Conservation (phyloP, 2,329 filamentous ascomycete genomes). For the Colletotrichum lupini region DNA sequence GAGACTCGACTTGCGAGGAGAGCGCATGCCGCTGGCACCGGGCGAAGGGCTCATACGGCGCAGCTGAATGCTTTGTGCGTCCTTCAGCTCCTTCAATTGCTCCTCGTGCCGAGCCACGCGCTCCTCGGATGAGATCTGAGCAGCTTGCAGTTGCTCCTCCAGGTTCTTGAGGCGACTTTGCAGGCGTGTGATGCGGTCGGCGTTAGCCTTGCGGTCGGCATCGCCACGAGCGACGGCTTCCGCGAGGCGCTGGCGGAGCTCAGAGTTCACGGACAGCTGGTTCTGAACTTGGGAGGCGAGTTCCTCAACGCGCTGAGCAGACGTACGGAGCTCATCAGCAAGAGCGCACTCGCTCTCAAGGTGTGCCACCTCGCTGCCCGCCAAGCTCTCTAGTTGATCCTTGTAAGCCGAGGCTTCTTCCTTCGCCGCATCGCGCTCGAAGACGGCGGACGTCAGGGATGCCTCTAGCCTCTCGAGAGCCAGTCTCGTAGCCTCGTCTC, state of each 20-base stretch:
- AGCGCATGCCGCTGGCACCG: constrained; percentile 41
- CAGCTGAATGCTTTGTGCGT: constrained; percentile 81
- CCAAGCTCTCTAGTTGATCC: constrained; percentile 68
- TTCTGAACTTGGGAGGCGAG: constrained; percentile 82
- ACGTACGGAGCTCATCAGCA: constrained; percentile 76
- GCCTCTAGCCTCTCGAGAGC: constrained; percentile 75
- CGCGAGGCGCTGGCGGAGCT: constrained; percentile 79
- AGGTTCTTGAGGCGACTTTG: constrained; percentile 83
- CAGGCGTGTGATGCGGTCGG: constrained; percentile 83
- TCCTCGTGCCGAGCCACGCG: constrained; percentile 86
- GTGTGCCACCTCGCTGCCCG: constrained; percentile 65
- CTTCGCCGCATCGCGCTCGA: constrained; percentile 78
- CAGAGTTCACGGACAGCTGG: constrained; percentile 82
- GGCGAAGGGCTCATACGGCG: constrained; percentile 72
- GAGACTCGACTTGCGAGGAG: constrained; percentile 47
- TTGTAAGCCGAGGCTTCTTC: constrained; percentile 72
- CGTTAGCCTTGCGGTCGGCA: constrained; percentile 82
- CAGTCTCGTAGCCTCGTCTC: constrained; percentile 69
- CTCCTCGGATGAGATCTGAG: constrained; percentile 89
- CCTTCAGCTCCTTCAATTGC: constrained; percentile 79
- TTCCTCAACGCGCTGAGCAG: constrained; percentile 81
- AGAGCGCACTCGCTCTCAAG: constrained; percentile 72
- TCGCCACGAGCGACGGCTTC: constrained; percentile 87
- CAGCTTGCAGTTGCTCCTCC: constrained; percentile 84
- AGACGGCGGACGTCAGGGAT: constrained; percentile 75